Evolutionary conservation across 2,329 filamentous ascomycete genomes (phyloP).

Genomic region (Aspergillus sp.): DNA sequence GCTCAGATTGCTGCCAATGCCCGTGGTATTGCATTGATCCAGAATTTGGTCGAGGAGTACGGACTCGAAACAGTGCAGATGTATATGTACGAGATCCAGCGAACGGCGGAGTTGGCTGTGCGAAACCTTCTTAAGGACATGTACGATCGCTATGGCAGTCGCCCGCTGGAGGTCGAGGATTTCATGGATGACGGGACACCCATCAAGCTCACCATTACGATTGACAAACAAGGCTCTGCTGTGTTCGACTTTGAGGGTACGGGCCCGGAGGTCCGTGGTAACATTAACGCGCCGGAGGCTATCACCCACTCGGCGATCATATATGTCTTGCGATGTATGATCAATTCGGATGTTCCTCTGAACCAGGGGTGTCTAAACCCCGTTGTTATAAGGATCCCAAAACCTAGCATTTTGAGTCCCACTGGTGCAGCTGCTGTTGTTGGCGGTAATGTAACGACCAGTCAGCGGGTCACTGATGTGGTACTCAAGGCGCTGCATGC

Average conservation of each 20-base stretch:
- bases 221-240: conserved; percentile 69
- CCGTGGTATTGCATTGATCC: conserved; percentile 74
- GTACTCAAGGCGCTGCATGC: conserved; percentile 73
- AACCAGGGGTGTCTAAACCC: conserved; percentile 80
- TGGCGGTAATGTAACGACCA: conserved; percentile 73
- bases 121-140: conserved; percentile 66
- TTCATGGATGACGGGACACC: conserved; percentile 84
- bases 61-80: conserved; percentile 69
- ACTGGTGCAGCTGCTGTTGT: conserved; percentile 73
- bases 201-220: conserved; percentile 67
- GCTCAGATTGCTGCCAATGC: conserved; percentile 82
- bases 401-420: conserved; percentile 65
- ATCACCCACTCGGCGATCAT: conserved; percentile 81
- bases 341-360: conserved; percentile 73
- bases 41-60: conserved; percentile 68
- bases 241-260: conserved; percentile 74
- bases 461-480: conserved; percentile 74
- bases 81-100: conserved; percentile 77
- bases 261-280: conserved; percentile 70
- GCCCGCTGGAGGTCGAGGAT: conserved; percentile 66
- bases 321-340: conserved; percentile 74
- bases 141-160: conserved; percentile 60
- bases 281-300: conserved; percentile 74
- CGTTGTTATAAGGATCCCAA: conserved; percentile 63
- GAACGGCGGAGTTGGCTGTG: conserved; percentile 71